Base-by-base conservation (phyloP, 306 rosid genomes). In the Fagus crenata region DNA sequence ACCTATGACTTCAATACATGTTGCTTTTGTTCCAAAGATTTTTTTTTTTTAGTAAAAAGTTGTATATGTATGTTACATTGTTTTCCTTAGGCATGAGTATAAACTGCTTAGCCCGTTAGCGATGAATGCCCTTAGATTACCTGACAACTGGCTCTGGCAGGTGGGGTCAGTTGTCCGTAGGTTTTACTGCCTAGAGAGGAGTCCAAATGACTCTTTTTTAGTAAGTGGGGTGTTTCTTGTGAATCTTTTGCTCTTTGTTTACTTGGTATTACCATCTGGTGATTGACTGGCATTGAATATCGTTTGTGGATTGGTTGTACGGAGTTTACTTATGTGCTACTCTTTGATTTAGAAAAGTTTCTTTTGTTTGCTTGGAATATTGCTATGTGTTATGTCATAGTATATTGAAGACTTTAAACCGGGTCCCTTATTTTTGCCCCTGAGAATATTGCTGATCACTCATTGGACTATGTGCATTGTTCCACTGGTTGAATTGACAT, bases 401-500 rank as follows among this genome's bases (percentile, higher is more conserved):
- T 35, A 61, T 33, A 40, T 61, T 1, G 36, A 61, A 61, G 15
- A 61, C 17, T 60, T 55, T 33, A 7, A 33, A 61, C 68, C 6
- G 41, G 15, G 39, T 14, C 68, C 41, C 32, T 31, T 35, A 1
- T 61, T 64, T 64, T 6, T 17, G n/a, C 46, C 70, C 5, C 70
- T 64, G 15, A 6, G n/a, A 37, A 39, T 14, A 37, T 65, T 17
- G 4, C 13, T 17, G 49, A 14, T 69, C 37, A n/a, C 73, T 64
- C 60, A 41, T 72, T 58, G 22, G 28, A 32, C 73, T 39, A 37
- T 31, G 32, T 54, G 18, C 49, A 53, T 22, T 61, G 18, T 36
- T 54, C 40, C 36, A n/a, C 37, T 56, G 55, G 11, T 71, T 72
- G 63, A 76, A 35, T 74, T 84, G 72, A 33, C 60, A 36, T 78